A percentile compares a stretch with the other conserved stretches of the same genome.
These are phyloP conservation scores for Beauveria medogensis DNA, from an alignment of 2,329 filamentous ascomycete species.

Conservation along the genomic window DNA sequence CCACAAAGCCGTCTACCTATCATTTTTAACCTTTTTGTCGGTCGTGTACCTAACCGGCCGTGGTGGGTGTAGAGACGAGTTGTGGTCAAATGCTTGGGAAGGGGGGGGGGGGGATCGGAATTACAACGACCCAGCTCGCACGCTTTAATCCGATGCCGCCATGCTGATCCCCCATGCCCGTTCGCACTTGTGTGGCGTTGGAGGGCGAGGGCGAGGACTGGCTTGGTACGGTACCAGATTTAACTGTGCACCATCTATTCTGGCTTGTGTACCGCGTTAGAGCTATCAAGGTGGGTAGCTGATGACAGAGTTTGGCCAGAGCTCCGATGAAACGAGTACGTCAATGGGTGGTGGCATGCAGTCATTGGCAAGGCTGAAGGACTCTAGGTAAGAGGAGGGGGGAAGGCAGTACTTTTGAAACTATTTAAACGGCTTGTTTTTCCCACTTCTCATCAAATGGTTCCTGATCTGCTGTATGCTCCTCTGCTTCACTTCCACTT, in stretches of 20 bases:
- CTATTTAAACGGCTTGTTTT: not conserved
- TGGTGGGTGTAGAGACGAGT: not conserved
- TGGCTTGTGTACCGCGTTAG: not conserved
- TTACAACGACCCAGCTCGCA: not conserved
- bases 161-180: not conserved
- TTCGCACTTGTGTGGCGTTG: not conserved
- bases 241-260: too few species aligned
- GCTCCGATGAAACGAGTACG: not conserved
- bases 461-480: not conserved
- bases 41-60: too few species aligned
- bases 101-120: not conserved
- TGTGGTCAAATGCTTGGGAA: not conserved
- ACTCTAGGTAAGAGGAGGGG: not conserved
- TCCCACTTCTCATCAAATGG: not conserved
- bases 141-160: not conserved
- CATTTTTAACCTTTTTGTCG: too few species aligned
- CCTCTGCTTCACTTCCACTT: not conserved
- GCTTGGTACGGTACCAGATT: not conserved
- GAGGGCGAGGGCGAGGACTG: not conserved
- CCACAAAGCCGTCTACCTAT: too few species aligned
- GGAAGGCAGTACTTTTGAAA: not conserved
- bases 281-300: not conserved
- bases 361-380: not conserved
- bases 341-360: not conserved
- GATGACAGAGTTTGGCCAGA: not conserved